Conservation (phyloP, 202 grass and related monocot species). For the Musa balbisiana region DNA sequence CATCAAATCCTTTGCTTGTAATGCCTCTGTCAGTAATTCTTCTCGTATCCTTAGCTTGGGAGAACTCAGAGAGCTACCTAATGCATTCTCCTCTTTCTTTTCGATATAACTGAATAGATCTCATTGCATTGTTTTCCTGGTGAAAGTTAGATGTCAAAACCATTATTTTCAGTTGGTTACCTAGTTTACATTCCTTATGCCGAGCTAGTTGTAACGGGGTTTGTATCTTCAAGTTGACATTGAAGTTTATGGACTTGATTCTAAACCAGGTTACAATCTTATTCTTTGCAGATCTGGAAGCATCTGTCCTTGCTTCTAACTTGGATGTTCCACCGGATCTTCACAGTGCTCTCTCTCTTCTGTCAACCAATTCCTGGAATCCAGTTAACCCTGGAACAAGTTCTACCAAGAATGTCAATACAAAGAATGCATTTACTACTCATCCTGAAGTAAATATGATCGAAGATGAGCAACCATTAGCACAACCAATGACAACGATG, state of each 20-base stretch:
- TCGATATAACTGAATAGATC: too few relatives aligned
- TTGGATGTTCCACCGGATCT: slow-evolving; percentile 14
- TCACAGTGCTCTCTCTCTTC: slow-evolving; percentile 19
- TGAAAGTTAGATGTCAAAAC: too few relatives aligned
- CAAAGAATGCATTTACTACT: background rate
- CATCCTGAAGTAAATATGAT: background rate
- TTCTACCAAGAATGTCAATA: background rate
- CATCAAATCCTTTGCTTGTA: too few relatives aligned
- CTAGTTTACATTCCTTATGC: background rate
- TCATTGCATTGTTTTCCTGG: too few relatives aligned
- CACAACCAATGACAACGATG: background rate
- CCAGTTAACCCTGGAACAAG: background rate
- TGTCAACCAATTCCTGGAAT: slow-evolving; percentile 7
- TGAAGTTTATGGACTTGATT: background rate
- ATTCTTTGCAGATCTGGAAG: background rate
- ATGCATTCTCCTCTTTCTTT: too few relatives aligned
- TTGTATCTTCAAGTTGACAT: background rate
- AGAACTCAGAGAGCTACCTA: too few relatives aligned
- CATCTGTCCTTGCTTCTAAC: slow-evolving; percentile 2
- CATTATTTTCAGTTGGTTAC: too few relatives aligned
- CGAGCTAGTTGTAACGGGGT: background rate
- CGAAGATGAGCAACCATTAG: background rate
- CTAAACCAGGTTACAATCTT: background rate
- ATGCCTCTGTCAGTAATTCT: too few relatives aligned
- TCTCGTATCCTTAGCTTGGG: too few relatives aligned